Evolutionary conservation across 106 monocot genomes (phyloP), one percentile per base, ranked within the genome.

Genomic region (Dendrobium nobile): DNA sequence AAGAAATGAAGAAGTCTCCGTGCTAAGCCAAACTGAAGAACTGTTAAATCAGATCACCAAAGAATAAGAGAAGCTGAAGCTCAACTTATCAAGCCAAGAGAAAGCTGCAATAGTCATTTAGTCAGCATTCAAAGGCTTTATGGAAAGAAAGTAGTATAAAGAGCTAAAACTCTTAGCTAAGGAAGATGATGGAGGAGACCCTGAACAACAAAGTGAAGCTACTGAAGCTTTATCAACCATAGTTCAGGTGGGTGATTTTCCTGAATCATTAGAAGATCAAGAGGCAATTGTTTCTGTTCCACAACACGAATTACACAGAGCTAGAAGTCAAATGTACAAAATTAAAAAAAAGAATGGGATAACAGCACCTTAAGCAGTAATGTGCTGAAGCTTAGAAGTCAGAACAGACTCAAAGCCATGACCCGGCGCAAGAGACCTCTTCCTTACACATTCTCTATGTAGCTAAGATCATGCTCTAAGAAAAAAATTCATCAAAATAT

Each of bases 401-500:
- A 90, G 70, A 95, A 89, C 75, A 87, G 87, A 79, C 83, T 89
- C 17, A 91, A 95, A 84, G 95, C 95, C 64, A 89, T 86, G 74
- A 92, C 90, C 1, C 83, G 92, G 20, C 87, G 92, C 18, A 91
- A 95, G 42, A 80, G 92, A 78, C 92, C 95, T 77, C 85, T 95
- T 27, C 92, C 95, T 28, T 92, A 95, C 73, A 91, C 95, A 40
- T 92, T 95, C 78, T 87, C 95, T 72, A 92, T 92, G 61, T 89
- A 95, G 92, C 82, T 93, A 41, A 87, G 93, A 79, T 86, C 68
- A 64, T 83, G 92, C 82, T 77, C 79, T 9, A 95, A 88, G 76
- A 93, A 91, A 75, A 91, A 86, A 85, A 31, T 0, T 67, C 77
- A 65, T 64, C 79, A 11, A 75, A 76, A 24, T 73, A 67, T 20